A percentile compares a stretch with the other conserved stretches of the same genome.
Conservation (phyloP, 768 basidiomycete genomes). For the Sistotremastrum suecicum region DNA sequence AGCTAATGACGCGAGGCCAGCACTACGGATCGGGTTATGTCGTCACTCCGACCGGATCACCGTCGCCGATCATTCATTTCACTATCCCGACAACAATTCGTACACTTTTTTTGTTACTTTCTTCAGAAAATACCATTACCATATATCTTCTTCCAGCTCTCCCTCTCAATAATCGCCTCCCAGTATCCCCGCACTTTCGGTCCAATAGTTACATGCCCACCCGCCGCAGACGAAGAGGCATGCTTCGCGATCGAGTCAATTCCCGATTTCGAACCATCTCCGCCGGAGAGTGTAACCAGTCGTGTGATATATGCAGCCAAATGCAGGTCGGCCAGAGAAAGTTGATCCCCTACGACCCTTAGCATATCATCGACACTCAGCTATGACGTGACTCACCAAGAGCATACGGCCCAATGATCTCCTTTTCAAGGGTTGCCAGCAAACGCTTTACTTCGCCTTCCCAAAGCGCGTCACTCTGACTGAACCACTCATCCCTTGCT, state of each 20-base stretch:
- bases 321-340: constrained; percentile 72
- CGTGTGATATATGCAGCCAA: constrained; percentile 63
- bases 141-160: constrained; percentile 64
- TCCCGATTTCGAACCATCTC: constrained; percentile 34
- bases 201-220: constrained; percentile 11
- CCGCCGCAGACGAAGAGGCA: constrained; percentile 23
- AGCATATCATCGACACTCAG: neutral
- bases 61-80: no score
- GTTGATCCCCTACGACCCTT: constrained; percentile 51
- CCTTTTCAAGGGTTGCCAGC: constrained; percentile 34
- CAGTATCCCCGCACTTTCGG: constrained; percentile 56
- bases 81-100: no score
- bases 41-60: no score
- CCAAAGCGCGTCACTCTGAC: constrained; percentile 38
- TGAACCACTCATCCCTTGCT: constrained; percentile 36
- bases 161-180: constrained; percentile 46
- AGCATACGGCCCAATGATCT: constrained; percentile 48
- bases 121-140: constrained; percentile 15
- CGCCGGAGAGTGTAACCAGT: constrained; percentile 45
- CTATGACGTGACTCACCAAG: constrained; percentile 34
- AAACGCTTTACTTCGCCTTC: constrained; percentile 30
- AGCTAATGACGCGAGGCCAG: no score
- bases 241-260: constrained; percentile 30
- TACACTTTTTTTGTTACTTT: no score
- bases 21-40: no score